These are phyloP conservation scores for Mollisiaceae sp. DNA, from an alignment of 2,329 filamentous ascomycete genomes.

Conservation along the genomic window DNA sequence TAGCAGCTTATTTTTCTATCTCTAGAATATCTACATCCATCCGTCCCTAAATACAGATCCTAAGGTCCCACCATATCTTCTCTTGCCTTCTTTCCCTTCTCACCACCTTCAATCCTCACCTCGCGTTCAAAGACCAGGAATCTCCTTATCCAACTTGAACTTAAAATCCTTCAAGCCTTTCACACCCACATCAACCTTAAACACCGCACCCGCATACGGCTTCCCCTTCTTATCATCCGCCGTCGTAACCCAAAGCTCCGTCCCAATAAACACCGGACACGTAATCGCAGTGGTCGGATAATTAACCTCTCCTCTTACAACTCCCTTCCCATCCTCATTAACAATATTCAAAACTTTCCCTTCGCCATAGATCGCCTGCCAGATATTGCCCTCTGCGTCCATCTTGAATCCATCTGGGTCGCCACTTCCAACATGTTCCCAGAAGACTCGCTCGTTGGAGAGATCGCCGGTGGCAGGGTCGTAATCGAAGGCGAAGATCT, in stretches of 20 bases:
- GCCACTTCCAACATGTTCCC: slow-evolving; percentile 67
- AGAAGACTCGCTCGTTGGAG: slow-evolving; percentile 70
- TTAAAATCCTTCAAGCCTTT: slow-evolving; percentile 66
- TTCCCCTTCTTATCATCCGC: slow-evolving; percentile 70
- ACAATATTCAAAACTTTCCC: slow-evolving; percentile 73
- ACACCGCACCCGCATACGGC: slow-evolving; percentile 72
- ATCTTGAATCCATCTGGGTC: slow-evolving; percentile 85
- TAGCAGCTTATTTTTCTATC: background rate
- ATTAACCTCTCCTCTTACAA: slow-evolving; percentile 74
- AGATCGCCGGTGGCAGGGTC: slow-evolving; percentile 65
- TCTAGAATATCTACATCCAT: background rate
- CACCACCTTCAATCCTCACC: slow-evolving; percentile 38
- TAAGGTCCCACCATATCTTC: background rate
- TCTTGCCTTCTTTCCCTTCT: background rate
- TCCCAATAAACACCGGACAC: slow-evolving; percentile 80
- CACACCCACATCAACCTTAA: slow-evolving; percentile 77
- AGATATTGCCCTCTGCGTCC: slow-evolving; percentile 84
- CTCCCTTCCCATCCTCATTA: slow-evolving; percentile 55
- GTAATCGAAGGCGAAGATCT: slow-evolving; percentile 79
- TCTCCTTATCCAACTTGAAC: slow-evolving; percentile 54
- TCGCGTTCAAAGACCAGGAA: slow-evolving; percentile 42
- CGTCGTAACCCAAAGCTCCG: slow-evolving; percentile 78
- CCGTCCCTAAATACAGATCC: background rate
- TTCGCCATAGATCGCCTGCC: slow-evolving; percentile 86
- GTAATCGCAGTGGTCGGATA: slow-evolving; percentile 82